Base-by-base conservation (phyloP, 2,329 filamentous ascomycete genomes). In the Gliomastix tumulicola region DNA sequence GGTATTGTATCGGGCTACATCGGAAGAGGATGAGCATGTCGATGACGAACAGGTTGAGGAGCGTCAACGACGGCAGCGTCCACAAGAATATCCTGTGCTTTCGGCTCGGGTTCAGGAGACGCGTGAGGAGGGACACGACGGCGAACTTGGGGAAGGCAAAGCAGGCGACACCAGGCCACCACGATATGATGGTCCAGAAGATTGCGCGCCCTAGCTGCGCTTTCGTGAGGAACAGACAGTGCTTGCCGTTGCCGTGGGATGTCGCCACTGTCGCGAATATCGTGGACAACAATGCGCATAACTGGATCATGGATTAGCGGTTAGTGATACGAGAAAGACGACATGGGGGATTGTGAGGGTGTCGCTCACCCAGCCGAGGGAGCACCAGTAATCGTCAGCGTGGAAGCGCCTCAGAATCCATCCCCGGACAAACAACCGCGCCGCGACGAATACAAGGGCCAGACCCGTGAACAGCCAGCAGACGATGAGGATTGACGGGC, bases 141-240 rank as follows among this genome's bases (percentile, higher is more conserved):
- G 61, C 62, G 9, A 66, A 49, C 45, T 68, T 68, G 5, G 63
- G 64, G 2, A 66, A 35, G 3, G 44, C 53, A 37, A 68, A 65
- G 3, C 59, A 57, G 39, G 62, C 41, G 10, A 66, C 45, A 5
- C 60, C 60, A 3, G 59, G 55, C 1, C 49, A 45, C 38, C 66
- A 66, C 16, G 51, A 56, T 22, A 55, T 44, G 11, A 60, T 49
- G 5, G 57, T 64, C 44, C 52, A 66, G 23, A 59, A 19, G 36
- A 34, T 38, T 13, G 21, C 23, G 15, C 33, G 25, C 37, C 28
- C 36, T 22, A 35, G 21, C 30, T 36, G 32, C 8, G 44, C 37
- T 19, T 37, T n/a, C 6, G 35, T 32, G 10, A 50, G 40, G 9
- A 35, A 18, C 7, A 21, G 25, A 21, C 44, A 45, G 31, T 49